phyloP scores from a whole-genome alignment of 768 basidiomycete genomes.

The Collybia mongolica region DNA sequence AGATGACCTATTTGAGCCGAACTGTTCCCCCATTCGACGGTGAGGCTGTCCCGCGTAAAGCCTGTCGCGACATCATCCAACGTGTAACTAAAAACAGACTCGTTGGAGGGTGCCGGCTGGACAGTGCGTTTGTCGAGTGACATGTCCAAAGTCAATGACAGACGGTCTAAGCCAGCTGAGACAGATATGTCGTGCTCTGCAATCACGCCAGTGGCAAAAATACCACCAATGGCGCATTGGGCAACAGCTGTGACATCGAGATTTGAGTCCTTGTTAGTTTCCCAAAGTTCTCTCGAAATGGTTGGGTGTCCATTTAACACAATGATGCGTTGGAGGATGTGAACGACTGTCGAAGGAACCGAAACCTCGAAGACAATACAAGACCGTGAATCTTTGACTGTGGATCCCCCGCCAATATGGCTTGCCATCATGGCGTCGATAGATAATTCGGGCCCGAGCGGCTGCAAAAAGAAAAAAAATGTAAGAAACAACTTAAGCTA shows the following conservation, averaged over 20 bases:
- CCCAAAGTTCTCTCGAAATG: constrained; percentile 19
- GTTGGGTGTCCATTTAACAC: constrained; percentile 29
- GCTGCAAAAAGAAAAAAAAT: constrained; percentile 18
- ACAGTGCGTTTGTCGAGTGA: constrained; percentile 32
- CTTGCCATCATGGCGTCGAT: constrained; percentile 42
- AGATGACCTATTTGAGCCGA: constrained; percentile 33
- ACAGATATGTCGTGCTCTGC: constrained; percentile 13
- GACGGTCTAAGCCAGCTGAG: constrained; percentile 18
- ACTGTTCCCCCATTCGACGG: constrained; percentile 16
- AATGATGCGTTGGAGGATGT: constrained; percentile 46
- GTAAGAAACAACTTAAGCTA: background rate
- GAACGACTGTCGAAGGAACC: constrained; percentile 38
- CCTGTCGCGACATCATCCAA: constrained; percentile 10
- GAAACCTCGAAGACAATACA: constrained; percentile 39
- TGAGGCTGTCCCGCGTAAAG: constrained; percentile 7
- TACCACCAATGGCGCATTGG: constrained; percentile 16
- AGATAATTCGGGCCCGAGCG: constrained; percentile 31
- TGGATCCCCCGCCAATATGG: constrained; percentile 32
- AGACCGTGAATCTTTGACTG: constrained; percentile 12
- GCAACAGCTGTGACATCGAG: constrained; percentile 30
- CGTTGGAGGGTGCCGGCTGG: constrained; percentile 16
- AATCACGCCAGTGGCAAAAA: constrained; percentile 21
- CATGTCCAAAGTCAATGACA: constrained; percentile 22
- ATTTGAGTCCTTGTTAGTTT: constrained; percentile 18
- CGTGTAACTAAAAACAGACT: constrained; percentile 24